phyloP scores from a whole-genome alignment of 2,329 filamentous ascomycete species.

The Diaporthe vexans region DNA sequence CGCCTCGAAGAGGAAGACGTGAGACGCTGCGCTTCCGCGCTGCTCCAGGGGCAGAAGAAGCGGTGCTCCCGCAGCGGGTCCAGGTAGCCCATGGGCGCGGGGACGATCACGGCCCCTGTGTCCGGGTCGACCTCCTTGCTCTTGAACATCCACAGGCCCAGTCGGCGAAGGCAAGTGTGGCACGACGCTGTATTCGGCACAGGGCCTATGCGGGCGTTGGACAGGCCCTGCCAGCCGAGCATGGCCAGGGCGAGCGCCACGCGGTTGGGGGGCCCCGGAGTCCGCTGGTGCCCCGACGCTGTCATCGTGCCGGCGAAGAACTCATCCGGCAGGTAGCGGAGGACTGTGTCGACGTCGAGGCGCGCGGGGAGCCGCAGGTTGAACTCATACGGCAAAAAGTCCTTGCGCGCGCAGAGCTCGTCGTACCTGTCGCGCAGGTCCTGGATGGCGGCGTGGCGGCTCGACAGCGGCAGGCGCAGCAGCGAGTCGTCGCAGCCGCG shows the following conservation, averaged over 20 bases:
- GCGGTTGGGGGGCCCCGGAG: constrained; percentile 61
- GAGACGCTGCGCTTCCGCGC: constrained; percentile 71
- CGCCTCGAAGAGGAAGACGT: constrained; percentile 42
- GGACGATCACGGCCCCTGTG: constrained; percentile 65
- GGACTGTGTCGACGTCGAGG: constrained; percentile 64
- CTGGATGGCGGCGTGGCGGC: constrained; percentile 70
- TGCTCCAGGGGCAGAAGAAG: constrained; percentile 88
- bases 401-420: constrained; percentile 67
- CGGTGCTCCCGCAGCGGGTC: constrained; percentile 81
- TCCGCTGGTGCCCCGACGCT: constrained; percentile 4
- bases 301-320: constrained; percentile 63
- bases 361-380: constrained; percentile 70
- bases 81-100: constrained; percentile 75
- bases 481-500: constrained; percentile 84
- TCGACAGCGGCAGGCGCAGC: constrained; percentile 73
- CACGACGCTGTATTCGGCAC: constrained; percentile 84
- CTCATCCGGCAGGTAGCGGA: constrained; percentile 64
- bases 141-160: constrained; percentile 95
- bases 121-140: constrained; percentile 75
- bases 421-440: constrained; percentile 75
- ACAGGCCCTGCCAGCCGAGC: constrained; percentile 81
- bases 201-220: constrained; percentile 66
- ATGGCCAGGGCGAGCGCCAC: constrained; percentile 78
- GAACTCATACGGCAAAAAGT: constrained; percentile 73
- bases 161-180: constrained; percentile 85